Percentiles rank a stretch among this genome's conserved stretches.
Evolutionary conservation across 1,284 basidiomycete species (phyloP).

Genomic region (Cutaneotrichosporon daszewskae): DNA sequence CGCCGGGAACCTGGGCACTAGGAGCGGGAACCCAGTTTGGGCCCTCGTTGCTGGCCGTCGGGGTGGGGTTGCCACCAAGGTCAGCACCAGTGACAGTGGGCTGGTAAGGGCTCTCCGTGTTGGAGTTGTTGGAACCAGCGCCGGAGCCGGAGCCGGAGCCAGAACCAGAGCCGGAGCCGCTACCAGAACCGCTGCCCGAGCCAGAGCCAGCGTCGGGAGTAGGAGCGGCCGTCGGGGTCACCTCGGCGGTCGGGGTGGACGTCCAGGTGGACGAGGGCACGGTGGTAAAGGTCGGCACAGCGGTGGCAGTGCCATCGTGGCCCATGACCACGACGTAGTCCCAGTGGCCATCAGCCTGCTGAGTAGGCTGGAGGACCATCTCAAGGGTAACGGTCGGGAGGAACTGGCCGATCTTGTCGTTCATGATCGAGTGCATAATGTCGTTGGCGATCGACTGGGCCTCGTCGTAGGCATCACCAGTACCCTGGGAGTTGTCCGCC

Average conservation of each 20-base stretch:
- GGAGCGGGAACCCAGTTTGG: conserved; percentile 27
- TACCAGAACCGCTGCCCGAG: conserved; percentile 1
- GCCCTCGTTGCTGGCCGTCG: conserved; percentile 12
- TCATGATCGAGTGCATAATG: conserved; percentile 23
- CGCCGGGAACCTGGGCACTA: conserved; percentile 18
- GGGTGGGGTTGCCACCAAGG: conserved; percentile 3
- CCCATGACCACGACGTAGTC: conserved; percentile 46
- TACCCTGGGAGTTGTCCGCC: neutral
- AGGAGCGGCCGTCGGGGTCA: too few species aligned
- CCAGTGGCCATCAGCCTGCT: conserved; percentile 45
- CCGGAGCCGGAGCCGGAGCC: neutral
- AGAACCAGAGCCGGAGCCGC: neutral
- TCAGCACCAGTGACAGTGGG: conserved; percentile 7
- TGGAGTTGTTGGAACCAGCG: neutral
- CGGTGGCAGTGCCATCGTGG: conserved; percentile 43
- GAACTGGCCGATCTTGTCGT: conserved; percentile 27
- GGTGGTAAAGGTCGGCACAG: conserved; percentile 31
- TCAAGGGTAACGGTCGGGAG: conserved; percentile 47
- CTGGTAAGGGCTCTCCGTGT: neutral
- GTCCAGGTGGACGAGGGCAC: neutral
- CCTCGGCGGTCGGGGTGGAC: conserved; percentile 2
- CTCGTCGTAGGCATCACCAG: conserved; percentile 13
- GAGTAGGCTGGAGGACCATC: conserved; percentile 43
- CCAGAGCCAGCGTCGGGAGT: neutral
- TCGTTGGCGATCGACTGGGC: conserved; percentile 29